Evolutionary conservation across 2,329 filamentous ascomycete species (phyloP), one percentile per base, ranked within the genome.

Genomic region (Fulvia fulva): DNA sequence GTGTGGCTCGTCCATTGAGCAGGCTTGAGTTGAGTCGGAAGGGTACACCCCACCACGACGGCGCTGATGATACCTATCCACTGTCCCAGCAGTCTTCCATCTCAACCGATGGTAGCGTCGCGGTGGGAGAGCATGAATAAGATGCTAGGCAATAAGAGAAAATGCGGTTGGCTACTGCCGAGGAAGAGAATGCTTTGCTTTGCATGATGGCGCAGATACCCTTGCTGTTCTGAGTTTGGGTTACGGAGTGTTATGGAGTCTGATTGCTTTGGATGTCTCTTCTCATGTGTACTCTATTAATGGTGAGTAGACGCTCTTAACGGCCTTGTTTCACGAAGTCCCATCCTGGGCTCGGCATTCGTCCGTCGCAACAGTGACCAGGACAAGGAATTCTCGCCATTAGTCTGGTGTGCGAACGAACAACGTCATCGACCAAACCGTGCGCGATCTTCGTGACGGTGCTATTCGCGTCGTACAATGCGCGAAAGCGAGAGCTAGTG

Each of bases 171-270:
- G 47, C 45, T 23, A 5, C 5, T 32, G 21, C 47, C 19, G 47
- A 47, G 12, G 44, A 47, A 25, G 44, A 26, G 25, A 25, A 47
- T 47, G 25, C 14, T 50, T 50, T 19, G 47, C 47, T 23, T 50
- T 32, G 47, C 47, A 25, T 32, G 16, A 41, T 28, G 47, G 47
- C 47, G 47, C 47, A 50, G 47, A 50, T 50, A 50, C 47, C 47
- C 47, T 50, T 50, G 25, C 47, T 32, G 47, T 50, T 50, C 26
- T 32, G 26, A 28, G 47, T 50, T 32, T 28, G 25, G 26, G 37
- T 3, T n/a, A 5, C 14, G 28, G 28, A 7, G 28, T 32, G 28
- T 12, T 32, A 2, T 32, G 37, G 37, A 41, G 37, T 41, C 8
- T 19, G 4, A 41, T 41, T 6, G 7, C 16, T 41, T 41, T 19